Base-by-base conservation (phyloP, 177 flowering plant species). In the Vitis hybrid region DNA sequence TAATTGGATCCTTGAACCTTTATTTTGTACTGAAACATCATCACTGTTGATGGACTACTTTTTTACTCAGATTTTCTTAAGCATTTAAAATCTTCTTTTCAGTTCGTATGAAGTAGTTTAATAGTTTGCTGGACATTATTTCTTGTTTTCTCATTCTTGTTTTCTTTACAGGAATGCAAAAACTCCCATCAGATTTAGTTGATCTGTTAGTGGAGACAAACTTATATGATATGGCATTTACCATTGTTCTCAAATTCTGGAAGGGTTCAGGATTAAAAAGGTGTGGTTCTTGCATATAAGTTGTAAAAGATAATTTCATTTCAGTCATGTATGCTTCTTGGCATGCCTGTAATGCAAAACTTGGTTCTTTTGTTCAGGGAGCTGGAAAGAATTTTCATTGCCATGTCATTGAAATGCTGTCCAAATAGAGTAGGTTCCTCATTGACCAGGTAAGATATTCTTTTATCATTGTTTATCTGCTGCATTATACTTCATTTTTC, bases 211-310 rank as follows among this genome's bases (percentile, higher is more conserved):
- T 95, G 68, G 85, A 93, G 76, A 74, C 79, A 72, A 77, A 85
- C 72, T 77, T 86, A n/a, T 89, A 91, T 78, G 99, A 95, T 67
- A 89, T 88, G 92, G 97, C 94, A 50, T 90, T 93, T 69, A 88
- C 98, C 10, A 78, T 90, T 72, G 72, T 91, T 68, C 74, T 93
- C 56, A 90, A 82, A 77, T 93, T 93, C 71, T 91, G 92, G 86
- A 87, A 80, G 77, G 94, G 83, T 69, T 90, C 97, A 65, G 82
- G 66, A 68, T 72, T 91, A 75, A 81, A 86, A 70, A 91, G 93
- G 99, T 94, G 31, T 22, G 12, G 50, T 18, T 67, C 73, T 15
- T 20, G 68, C 15, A 2, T 20, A 51, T 64, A 7, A 64, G 29
- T 72, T 65, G 51, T 45, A 10, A 49, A 50, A 59, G 31, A 1